A percentile compares a stretch with the other conserved stretches of the same genome.
These are phyloP conservation scores for Delphinella strobiligena DNA, from an alignment of 2,329 filamentous ascomycete species.

Conservation along the genomic window DNA sequence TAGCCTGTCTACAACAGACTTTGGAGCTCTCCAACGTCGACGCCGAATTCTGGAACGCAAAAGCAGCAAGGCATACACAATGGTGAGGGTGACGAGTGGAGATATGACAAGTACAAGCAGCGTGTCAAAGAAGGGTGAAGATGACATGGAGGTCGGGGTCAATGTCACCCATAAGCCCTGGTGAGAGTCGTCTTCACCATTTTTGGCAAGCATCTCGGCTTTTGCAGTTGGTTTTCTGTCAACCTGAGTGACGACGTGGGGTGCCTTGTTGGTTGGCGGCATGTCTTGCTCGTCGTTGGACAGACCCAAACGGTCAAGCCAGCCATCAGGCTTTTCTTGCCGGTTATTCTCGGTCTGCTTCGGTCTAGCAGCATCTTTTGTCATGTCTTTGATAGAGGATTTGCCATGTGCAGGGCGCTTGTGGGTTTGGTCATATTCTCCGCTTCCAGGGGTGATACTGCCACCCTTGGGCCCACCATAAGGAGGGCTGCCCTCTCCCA, in stretches of 20 bases:
- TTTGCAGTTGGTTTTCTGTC: slow-evolving; percentile 1
- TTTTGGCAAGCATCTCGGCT: neutral
- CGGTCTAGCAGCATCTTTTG: neutral
- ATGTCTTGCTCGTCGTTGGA: neutral
- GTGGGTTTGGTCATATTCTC: slow-evolving; percentile 46
- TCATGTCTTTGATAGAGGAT: neutral
- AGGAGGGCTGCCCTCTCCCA: slow-evolving; percentile 20
- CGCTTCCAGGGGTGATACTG: slow-evolving; percentile 60
- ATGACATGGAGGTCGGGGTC: slow-evolving; percentile 75
- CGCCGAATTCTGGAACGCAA: slow-evolving; percentile 79
- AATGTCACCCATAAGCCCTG: slow-evolving; percentile 95
- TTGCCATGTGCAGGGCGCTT: slow-evolving; percentile 3
- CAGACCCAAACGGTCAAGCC: neutral
- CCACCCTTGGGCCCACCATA: slow-evolving; percentile 44
- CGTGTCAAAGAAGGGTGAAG: slow-evolving; percentile 90
- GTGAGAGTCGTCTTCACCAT: slow-evolving; percentile 25
- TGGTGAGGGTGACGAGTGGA: slow-evolving; percentile 78
- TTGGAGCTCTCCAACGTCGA: slow-evolving; percentile 90
- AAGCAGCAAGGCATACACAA: slow-evolving; percentile 82
- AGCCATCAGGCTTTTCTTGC: neutral
- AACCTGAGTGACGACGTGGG: slow-evolving; percentile 3
- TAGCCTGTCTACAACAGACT: slow-evolving; percentile 87
- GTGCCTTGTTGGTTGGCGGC: neutral
- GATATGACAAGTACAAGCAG: slow-evolving; percentile 93
- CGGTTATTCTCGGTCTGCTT: neutral